A percentile compares a stretch with the other conserved stretches of the same genome.
Conservation (phyloP, 2,329 filamentous ascomycete genomes). For the Phaeoacremonium minimum region DNA sequence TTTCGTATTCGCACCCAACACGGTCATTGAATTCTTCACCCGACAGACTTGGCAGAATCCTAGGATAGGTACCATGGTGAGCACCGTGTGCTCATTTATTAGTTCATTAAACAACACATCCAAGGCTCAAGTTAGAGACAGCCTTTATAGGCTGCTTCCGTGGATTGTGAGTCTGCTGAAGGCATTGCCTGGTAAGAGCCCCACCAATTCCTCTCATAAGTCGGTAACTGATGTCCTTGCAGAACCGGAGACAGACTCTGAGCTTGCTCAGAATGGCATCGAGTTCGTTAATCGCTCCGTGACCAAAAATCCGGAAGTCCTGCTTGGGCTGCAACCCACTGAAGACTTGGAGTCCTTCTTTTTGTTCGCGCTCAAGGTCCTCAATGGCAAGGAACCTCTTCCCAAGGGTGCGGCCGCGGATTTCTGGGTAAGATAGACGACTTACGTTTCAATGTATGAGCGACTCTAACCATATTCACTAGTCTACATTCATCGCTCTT, state of each 20-base stretch:
- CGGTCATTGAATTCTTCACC: slow-evolving; percentile 64
- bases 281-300: slow-evolving; percentile 66
- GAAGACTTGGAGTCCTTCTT: slow-evolving; percentile 63
- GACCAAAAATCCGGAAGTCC: slow-evolving; percentile 53
- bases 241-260: slow-evolving; percentile 61
- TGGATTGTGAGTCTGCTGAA: slow-evolving; percentile 62
- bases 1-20: slow-evolving; percentile 67
- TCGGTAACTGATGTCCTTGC: slow-evolving; percentile 3
- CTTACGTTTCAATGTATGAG: neutral
- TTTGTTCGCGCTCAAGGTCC: slow-evolving; percentile 64
- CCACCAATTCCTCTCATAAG: neutral
- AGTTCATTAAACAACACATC: slow-evolving; percentile 49
- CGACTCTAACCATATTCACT: neutral
- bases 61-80: slow-evolving; percentile 64
- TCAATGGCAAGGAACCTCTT: slow-evolving; percentile 68
- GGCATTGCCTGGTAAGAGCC: slow-evolving; percentile 54
- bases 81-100: slow-evolving; percentile 67
- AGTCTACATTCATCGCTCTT: slow-evolving; percentile 51
- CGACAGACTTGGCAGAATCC: slow-evolving; percentile 57
- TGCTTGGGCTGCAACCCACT: slow-evolving; percentile 54
- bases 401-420: slow-evolving; percentile 70
- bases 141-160: slow-evolving; percentile 48
- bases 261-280: slow-evolving; percentile 69
- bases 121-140: slow-evolving; percentile 35
- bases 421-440: slow-evolving; percentile 60